Conservation (phyloP, 148 eudicot genomes). For the Chenopodium album region DNA sequence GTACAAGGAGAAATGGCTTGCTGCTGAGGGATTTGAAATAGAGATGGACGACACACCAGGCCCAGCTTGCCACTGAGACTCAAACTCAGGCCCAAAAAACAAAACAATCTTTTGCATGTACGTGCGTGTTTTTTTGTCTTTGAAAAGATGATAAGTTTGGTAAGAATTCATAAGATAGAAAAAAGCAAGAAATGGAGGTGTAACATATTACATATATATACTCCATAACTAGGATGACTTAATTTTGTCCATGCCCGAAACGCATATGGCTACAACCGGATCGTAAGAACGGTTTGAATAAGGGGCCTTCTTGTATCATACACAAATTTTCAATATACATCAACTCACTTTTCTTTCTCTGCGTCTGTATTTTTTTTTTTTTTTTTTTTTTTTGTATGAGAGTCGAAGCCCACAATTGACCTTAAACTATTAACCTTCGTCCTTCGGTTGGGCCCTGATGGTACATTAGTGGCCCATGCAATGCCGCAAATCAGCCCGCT, state of each 20-base stretch:
- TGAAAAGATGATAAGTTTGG: constrained; percentile 8
- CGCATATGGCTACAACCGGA: neutral
- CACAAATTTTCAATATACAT: neutral
- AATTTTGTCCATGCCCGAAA: constrained; percentile 14
- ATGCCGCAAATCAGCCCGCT: too few species aligned
- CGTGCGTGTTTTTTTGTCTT: neutral
- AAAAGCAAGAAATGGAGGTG: neutral
- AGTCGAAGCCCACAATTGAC: too few species aligned
- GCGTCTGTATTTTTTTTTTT: too few species aligned
- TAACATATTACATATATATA: neutral
- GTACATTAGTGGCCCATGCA: too few species aligned
- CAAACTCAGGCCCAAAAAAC: too few species aligned
- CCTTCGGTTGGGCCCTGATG: too few species aligned
- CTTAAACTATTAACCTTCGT: too few species aligned
- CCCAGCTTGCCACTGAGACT: constrained; percentile 18
- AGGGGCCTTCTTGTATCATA: constrained; percentile 22
- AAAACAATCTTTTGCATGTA: constrained; percentile 13
- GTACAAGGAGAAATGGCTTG: constrained; percentile 39
- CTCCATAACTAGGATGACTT: neutral
- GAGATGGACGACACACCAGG: constrained; percentile 34
- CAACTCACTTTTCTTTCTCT: neutral
- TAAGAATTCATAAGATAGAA: neutral
- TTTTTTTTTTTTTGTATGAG: too few species aligned
- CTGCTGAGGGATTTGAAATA: constrained; percentile 32
- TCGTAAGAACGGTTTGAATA: constrained; percentile 26